Evolutionary conservation across 2,329 filamentous ascomycete genomes (phyloP), one percentile per base, ranked within the genome.

Genomic region (Sarocladiaceae sp.): DNA sequence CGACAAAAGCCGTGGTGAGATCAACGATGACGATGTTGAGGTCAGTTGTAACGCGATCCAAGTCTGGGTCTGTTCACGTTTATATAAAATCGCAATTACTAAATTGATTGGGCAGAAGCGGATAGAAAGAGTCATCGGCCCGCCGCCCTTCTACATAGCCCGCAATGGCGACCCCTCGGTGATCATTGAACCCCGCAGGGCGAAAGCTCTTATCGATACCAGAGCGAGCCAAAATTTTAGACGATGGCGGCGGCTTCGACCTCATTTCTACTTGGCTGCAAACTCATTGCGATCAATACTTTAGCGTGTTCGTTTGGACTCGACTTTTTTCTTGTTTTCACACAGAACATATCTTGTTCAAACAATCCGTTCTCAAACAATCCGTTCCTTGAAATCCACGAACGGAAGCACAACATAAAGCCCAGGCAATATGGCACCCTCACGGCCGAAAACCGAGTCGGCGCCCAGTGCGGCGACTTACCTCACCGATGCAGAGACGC

Each of bases 401-500:
- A 42, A 7, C 18, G 20, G n/a, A 20, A 42, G 20, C n/a, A 36
- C 18, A 23, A 12, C 39, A 42, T 26, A 22, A 7, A 20, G 40
- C 44, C 13, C 51, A 54, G 36, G 50, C 50, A 61, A 35, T 53
- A 75, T 75, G 72, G 72, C 72, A 55, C 72, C 72, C 26, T 71
- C 64, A 39, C 65, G 71, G 59, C 67, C 71, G 47, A 65, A 61
- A 33, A 59, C 60, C 56, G 72, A 48, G 20, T 4, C 26, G 26
- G 31, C 44, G 26, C 62, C 62, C 40, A 63, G 65, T 53, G 60
- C 64, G 42, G 61, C 54, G 57, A 61, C 61, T 10, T 59, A 67
- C 18, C 62, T 75, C 53, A 56, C 60, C 54, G 70, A 73, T 52
- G 72, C 72, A 29, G 68, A 70, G 26, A 70, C 70, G 22, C 70